Evolutionary conservation across 768 basidiomycete species (phyloP).

Genomic region (Kwoniella europaea): DNA sequence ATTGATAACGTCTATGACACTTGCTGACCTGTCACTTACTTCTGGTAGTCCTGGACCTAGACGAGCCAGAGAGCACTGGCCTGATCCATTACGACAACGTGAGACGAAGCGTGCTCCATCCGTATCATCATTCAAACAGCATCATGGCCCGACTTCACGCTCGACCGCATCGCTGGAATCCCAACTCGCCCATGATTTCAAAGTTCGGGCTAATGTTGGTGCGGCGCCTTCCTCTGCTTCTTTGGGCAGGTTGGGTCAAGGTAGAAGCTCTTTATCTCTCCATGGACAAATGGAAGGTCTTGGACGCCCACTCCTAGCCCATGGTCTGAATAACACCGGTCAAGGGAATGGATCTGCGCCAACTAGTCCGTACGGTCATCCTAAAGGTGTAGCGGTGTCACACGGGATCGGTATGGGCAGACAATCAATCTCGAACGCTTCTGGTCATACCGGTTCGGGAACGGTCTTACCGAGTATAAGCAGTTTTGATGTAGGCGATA

Average conservation of each 20-base stretch:
- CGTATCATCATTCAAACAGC: conserved; percentile 41
- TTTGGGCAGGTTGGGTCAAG: conserved; percentile 39
- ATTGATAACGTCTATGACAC: neutral
- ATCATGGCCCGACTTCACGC: conserved; percentile 35
- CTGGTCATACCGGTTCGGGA: conserved; percentile 18
- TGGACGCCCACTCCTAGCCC: neutral
- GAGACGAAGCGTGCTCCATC: conserved; percentile 42
- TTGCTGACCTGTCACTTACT: neutral
- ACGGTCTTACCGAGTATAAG: conserved; percentile 44
- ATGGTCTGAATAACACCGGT: neutral
- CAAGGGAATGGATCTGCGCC: conserved; percentile 46
- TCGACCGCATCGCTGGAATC: conserved; percentile 56
- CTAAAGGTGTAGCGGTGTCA: conserved; percentile 50
- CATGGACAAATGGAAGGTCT: conserved; percentile 21
- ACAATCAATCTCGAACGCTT: conserved; percentile 6
- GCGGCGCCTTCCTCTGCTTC: conserved; percentile 33
- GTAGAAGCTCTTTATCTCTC: conserved; percentile 29
- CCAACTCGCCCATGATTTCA: conserved; percentile 57
- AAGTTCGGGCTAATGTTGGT: conserved; percentile 48
- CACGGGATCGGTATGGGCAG: conserved; percentile 49
- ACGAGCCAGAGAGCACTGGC: conserved; percentile 35
- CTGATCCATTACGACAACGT: conserved; percentile 30
- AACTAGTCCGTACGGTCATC: conserved; percentile 57
- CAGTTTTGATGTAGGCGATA: conserved; percentile 33
- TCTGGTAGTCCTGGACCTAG: conserved; percentile 52